phyloP scores from a whole-genome alignment of 129 eudicot species.

The Chrysanthemum makinoi region DNA sequence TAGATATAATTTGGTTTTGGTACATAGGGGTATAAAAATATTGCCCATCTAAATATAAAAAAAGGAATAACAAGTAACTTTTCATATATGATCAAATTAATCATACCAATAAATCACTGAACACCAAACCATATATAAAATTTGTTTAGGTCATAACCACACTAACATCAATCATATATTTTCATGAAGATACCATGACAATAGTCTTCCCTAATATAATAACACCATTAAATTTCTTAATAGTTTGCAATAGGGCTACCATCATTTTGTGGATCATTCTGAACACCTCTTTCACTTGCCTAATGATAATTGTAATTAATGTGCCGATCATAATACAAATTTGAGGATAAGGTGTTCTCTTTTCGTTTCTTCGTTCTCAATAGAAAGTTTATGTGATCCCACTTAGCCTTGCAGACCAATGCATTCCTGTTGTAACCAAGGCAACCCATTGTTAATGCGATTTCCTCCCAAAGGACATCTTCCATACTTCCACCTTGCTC shows the following conservation, averaged over 20 bases:
- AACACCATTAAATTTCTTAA: slow-evolving; percentile 18
- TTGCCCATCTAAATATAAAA: no score
- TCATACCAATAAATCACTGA: no score
- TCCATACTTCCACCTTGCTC: slow-evolving; percentile 50
- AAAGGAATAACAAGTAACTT: no score
- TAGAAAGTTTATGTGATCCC: slow-evolving; percentile 58
- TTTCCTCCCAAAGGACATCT: slow-evolving; percentile 75
- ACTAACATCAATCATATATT: neutral
- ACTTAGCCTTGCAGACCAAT: slow-evolving; percentile 57
- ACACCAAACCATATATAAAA: neutral
- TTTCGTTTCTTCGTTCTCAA: slow-evolving; percentile 50
- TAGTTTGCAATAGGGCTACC: slow-evolving; percentile 36
- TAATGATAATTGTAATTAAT: slow-evolving; percentile 34
- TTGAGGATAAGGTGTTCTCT: slow-evolving; percentile 33
- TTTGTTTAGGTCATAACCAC: neutral
- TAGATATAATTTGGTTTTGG: no score
- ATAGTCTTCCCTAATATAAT: slow-evolving; percentile 3
- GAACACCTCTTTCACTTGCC: slow-evolving; percentile 24
- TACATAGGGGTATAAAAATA: no score
- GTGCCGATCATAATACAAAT: slow-evolving; percentile 24
- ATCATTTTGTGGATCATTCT: slow-evolving; percentile 50
- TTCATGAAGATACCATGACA: slow-evolving; percentile 19
- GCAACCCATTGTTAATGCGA: slow-evolving; percentile 56
- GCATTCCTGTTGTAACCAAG: slow-evolving; percentile 66
- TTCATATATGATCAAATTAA: no score